Evolutionary conservation across 352 stramenopile species (phyloP).

Genomic region (Phytopythium chamaehyphon): DNA sequence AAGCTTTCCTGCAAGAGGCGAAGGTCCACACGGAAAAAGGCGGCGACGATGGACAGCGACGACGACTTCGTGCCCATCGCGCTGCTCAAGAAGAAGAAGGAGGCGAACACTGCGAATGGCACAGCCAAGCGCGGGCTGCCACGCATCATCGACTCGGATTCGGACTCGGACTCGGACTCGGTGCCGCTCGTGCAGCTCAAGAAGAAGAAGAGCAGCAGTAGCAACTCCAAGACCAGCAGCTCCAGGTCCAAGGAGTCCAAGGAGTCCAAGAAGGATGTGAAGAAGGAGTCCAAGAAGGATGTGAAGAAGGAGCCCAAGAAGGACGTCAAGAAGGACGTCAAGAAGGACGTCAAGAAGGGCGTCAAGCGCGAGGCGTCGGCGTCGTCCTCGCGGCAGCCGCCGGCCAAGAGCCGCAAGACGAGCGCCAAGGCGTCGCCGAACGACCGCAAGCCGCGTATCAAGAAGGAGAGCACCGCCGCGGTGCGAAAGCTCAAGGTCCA

Average conservation of each 20-base stretch:
- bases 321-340: constrained; percentile 45
- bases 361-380: constrained; percentile 55
- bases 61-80: constrained; percentile 75
- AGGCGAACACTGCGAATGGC: constrained; percentile 10
- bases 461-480: constrained; percentile 34
- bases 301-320: constrained; percentile 14
- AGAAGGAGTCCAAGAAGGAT: too few species aligned
- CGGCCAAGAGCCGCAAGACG: constrained; percentile 43
- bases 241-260: too few species aligned
- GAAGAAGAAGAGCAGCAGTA: constrained; percentile 30
- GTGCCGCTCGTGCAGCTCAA: constrained; percentile 82
- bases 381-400: constrained; percentile 4
- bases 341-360: constrained; percentile 41
- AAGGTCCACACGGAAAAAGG: too few species aligned
- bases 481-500: constrained; percentile 92
- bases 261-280: too few species aligned
- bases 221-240: constrained; percentile 7
- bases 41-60: constrained; percentile 51
- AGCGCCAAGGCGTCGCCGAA: constrained; percentile 36
- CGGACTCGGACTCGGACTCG: constrained; percentile 74
- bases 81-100: constrained; percentile 53
- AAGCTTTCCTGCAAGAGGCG: too few species aligned
- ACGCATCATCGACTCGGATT: constrained; percentile 25
- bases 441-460: constrained; percentile 30
- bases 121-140: constrained; percentile 26